Evolutionary conservation across 768 basidiomycete species (phyloP).

Genomic region (Termitomyces sp.): DNA sequence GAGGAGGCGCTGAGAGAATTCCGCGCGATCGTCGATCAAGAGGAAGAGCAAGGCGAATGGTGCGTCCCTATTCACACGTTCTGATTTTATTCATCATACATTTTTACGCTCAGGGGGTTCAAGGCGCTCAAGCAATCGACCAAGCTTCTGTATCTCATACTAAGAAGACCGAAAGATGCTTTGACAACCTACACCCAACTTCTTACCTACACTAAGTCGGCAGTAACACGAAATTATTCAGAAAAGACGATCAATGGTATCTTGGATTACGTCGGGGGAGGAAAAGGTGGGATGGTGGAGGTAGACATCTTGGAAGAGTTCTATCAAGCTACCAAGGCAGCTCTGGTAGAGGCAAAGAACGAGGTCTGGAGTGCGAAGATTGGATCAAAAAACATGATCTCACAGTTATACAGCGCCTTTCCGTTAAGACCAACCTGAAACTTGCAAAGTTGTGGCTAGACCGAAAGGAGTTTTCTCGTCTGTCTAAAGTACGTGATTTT

Average conservation of each 20-base stretch:
- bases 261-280: constrained; percentile 94
- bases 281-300: constrained; percentile 70
- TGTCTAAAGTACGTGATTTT: constrained; percentile 59
- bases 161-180: constrained; percentile 79
- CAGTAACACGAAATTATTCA: constrained; percentile 92
- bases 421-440: constrained; percentile 94
- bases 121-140: constrained; percentile 98
- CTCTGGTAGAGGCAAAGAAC: constrained; percentile 91
- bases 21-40: constrained; percentile 80
- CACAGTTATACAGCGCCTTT: constrained; percentile 61
- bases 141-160: constrained; percentile 80
- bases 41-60: constrained; percentile 94
- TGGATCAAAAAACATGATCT: neutral
- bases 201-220: constrained; percentile 91
- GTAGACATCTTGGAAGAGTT: constrained; percentile 91
- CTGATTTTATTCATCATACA: neutral
- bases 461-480: constrained; percentile 80
- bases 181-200: constrained; percentile 81
- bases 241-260: constrained; percentile 99
- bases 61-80: constrained; percentile 26
- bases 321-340: constrained; percentile 89
- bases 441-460: constrained; percentile 97
- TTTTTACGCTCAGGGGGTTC: constrained; percentile 71
- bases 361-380: constrained; percentile 50
- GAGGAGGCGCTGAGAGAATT: constrained; percentile 91